Conservation (phyloP, 164 flowering plant genomes). For the Akebia trifoliata region DNA sequence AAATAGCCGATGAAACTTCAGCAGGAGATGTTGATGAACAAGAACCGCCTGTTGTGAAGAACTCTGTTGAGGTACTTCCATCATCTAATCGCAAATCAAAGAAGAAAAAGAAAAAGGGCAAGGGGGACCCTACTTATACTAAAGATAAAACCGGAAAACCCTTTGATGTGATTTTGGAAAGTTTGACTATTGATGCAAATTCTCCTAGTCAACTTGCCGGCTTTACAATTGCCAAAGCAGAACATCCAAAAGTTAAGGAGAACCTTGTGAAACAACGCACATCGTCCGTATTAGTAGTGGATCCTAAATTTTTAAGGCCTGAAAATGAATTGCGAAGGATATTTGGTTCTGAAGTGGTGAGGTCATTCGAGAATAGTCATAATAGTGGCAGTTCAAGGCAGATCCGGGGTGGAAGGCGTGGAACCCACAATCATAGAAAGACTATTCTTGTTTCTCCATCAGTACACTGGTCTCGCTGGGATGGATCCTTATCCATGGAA, state of each 20-base stretch:
- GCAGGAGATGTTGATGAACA: conserved; percentile 16
- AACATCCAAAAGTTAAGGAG: conserved; percentile 16
- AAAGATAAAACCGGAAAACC: conserved; percentile 23
- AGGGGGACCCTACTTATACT: conserved; percentile 26
- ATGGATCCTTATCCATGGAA: conserved; percentile 87
- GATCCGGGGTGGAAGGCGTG: conserved; percentile 72
- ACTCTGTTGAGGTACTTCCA: conserved; percentile 14
- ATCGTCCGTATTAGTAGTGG: conserved; percentile 44
- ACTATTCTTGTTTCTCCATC: conserved; percentile 68
- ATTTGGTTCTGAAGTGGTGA: conserved; percentile 92
- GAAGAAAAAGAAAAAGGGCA: conserved; percentile 65
- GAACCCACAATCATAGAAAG: conserved; percentile 47
- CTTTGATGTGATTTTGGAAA: conserved; percentile 41
- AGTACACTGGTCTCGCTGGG: conserved; percentile 89
- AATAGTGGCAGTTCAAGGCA: conserved; percentile 61
- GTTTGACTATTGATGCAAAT: conserved; percentile 32
- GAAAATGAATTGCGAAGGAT: conserved; percentile 87
- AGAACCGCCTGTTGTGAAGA: conserved; percentile 18
- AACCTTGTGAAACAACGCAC: conserved; percentile 22
- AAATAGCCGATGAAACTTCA: conserved; percentile 21
- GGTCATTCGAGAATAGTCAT: conserved; percentile 59
- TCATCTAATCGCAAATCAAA: conserved; percentile 47
- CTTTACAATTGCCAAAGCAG: conserved; percentile 22
- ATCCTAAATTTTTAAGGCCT: conserved; percentile 74
- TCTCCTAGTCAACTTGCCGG: conserved; percentile 23